Evolutionary conservation across 2,329 filamentous ascomycete species (phyloP), one percentile per base, ranked within the genome.

Genomic region (Paraphoma chrysanthemicola): DNA sequence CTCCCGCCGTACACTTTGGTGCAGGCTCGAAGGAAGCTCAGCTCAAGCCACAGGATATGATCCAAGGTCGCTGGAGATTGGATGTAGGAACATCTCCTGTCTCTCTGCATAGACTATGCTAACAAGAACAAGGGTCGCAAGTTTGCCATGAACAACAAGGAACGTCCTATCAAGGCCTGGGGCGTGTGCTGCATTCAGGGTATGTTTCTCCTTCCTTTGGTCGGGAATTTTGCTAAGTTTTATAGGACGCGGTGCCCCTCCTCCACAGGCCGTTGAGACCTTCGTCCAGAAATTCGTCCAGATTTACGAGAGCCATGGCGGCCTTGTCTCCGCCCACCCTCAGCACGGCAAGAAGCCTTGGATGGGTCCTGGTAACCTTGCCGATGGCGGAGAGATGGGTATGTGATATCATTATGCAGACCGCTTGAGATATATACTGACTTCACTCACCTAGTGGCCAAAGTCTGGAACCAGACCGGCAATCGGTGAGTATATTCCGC

Each of bases 1-100:
- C 88, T 3, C 94, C 95, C 0, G 82, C 85, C 28, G 85, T 98
- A 9, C 80, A 87, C 42, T 97, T 92, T 69, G 86, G 64, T 29
- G 18, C 55, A 2, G 65, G 63, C 16, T 68, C 63, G 48, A 68
- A 68, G 54, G 57, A 70, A 16, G 38, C 61, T 2, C 67, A 65
- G 8, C 62, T 77, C 49, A 60, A 62, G 38, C 54, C 66, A 3
- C 44, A 53, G 6, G 72, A 77, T 42, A 83, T 86, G 17, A 85
- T 83, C 23, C 23, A 23, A 23, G 23, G 23, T 23, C 23, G 23
- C 2, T 23, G 23, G 23, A 23, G 23, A 23, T 23, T 23, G 23
- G 23, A 23, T 23, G 39, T 17, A 16, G 16, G 39, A 6, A 6
- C 16, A 17, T 9, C 39, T 42, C 39, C 33, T 36, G 6, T 7